phyloP scores from a whole-genome alignment of 2,329 filamentous ascomycete species.

The Arthrobotrys megalospora region DNA sequence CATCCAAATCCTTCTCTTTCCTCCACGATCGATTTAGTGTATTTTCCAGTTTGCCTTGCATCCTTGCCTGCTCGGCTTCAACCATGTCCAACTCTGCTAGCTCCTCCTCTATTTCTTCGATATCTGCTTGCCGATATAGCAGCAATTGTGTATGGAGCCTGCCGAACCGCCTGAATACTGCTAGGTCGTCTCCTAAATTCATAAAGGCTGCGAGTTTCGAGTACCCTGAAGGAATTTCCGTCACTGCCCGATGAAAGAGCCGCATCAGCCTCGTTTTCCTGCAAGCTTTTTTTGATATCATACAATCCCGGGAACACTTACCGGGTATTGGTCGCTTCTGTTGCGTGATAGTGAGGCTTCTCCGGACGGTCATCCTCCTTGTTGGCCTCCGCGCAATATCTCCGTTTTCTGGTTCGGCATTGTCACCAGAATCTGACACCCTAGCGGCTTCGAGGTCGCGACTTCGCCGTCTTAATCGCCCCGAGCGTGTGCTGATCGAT shows the following conservation, averaged over 20 bases:
- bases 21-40: conserved; percentile 47
- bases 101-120: conserved; percentile 56
- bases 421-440: conserved; percentile 21
- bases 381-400: conserved; percentile 16
- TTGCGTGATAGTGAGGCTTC: background rate
- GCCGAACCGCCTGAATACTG: conserved; percentile 55
- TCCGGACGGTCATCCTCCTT: conserved; percentile 10
- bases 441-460: conserved; percentile 50
- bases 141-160: conserved; percentile 42
- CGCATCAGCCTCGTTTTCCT: conserved; percentile 31
- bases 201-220: conserved; percentile 58
- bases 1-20: conserved; percentile 51
- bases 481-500: conserved; percentile 34
- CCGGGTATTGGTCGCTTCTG: conserved; percentile 46
- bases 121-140: conserved; percentile 55
- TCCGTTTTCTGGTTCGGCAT: conserved; percentile 27
- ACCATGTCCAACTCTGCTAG: conserved; percentile 33
- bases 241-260: conserved; percentile 16
- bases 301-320: background rate
- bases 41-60: conserved; percentile 24
- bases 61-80: conserved; percentile 34
- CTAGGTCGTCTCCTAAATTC: conserved; percentile 45
- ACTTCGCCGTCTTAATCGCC: conserved; percentile 37
- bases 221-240: conserved; percentile 46
- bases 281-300: background rate